Percentiles rank a stretch among this genome's conserved stretches.
Conservation (phyloP, 1,284 basidiomycete genomes). For the Sporisorium scitamineum region DNA sequence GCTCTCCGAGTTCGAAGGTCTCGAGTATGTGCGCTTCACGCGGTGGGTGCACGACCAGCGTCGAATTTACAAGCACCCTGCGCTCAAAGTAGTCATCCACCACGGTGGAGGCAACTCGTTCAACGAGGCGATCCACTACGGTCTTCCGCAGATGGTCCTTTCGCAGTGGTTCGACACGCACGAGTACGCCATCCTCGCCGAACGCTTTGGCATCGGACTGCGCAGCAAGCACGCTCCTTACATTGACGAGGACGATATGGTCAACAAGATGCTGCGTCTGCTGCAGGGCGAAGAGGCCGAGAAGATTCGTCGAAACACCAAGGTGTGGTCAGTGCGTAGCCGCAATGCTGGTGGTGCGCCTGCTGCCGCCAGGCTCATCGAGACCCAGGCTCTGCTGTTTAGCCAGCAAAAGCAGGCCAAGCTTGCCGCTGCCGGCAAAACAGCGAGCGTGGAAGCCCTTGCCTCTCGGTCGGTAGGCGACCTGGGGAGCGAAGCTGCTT, state of each 20-base stretch:
- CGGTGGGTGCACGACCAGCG: slow-evolving; percentile 56
- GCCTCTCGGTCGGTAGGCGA: background rate
- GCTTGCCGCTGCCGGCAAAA: background rate
- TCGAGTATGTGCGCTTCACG: slow-evolving; percentile 53
- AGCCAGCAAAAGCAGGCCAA: slow-evolving; percentile 25
- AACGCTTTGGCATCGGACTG: slow-evolving; percentile 50
- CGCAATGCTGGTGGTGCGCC: slow-evolving; percentile 53
- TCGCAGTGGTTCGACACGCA: slow-evolving; percentile 65
- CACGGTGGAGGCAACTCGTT: slow-evolving; percentile 66
- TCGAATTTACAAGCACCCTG: slow-evolving; percentile 58
- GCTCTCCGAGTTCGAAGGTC: slow-evolving; percentile 43
- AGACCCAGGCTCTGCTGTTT: slow-evolving; percentile 35
- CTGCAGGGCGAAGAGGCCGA: slow-evolving; percentile 37
- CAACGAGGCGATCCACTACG: slow-evolving; percentile 64
- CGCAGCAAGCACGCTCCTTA: slow-evolving; percentile 49
- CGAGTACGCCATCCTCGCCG: slow-evolving; percentile 51
- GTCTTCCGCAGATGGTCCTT: slow-evolving; percentile 60
- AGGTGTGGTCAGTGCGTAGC: slow-evolving; percentile 46
- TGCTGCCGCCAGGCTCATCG: slow-evolving; percentile 51
- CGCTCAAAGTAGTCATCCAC: slow-evolving; percentile 56
- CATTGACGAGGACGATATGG: slow-evolving; percentile 47
- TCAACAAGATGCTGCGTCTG: slow-evolving; percentile 41
- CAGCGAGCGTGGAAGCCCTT: background rate
- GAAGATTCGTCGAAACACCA: slow-evolving; percentile 40
- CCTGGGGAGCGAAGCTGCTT: slow-evolving; percentile 5